Conservation (phyloP, 352 stramenopile species). For the Globisporangium iwayamae region DNA sequence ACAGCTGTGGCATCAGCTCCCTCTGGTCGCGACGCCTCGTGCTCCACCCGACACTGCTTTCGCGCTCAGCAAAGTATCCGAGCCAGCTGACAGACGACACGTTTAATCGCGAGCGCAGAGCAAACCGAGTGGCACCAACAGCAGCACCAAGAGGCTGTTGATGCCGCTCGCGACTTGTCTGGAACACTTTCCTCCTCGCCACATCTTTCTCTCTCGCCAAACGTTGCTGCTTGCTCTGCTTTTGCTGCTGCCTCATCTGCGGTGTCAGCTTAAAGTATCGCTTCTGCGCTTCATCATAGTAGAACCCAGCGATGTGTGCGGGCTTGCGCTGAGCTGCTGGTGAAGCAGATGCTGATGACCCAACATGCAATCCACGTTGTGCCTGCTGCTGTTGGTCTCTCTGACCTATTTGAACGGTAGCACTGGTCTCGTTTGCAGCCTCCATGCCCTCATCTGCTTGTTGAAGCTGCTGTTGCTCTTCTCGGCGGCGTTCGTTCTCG, state of each 20-base stretch:
- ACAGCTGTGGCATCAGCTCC: constrained; percentile 26
- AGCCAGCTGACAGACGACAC: no score
- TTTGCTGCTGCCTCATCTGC: constrained; percentile 21
- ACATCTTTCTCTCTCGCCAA: neutral
- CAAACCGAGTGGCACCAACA: neutral
- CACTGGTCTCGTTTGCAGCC: neutral
- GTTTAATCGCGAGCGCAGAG: no score
- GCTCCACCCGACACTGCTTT: constrained; percentile 35
- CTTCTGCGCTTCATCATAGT: constrained; percentile 46
- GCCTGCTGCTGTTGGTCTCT: neutral
- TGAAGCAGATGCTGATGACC: neutral
- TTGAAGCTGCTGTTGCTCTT: constrained; percentile 6
- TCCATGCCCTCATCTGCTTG: neutral
- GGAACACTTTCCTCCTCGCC: neutral
- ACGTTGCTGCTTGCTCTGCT: constrained; percentile 13
- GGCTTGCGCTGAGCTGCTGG: constrained; percentile 3
- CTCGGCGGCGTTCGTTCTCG: constrained; percentile 27
- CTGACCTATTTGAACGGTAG: neutral
- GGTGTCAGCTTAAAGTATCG: constrained; percentile 50
- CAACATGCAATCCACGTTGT: no score
- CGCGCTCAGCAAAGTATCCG: constrained; percentile 26
- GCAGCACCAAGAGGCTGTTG: no score
- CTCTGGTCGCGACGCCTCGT: constrained; percentile 19
- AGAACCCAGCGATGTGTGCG: constrained; percentile 44
- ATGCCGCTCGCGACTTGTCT: neutral